Conservation (phyloP, 495 filamentous ascomycete genomes). For the Apodospora peruviana region DNA sequence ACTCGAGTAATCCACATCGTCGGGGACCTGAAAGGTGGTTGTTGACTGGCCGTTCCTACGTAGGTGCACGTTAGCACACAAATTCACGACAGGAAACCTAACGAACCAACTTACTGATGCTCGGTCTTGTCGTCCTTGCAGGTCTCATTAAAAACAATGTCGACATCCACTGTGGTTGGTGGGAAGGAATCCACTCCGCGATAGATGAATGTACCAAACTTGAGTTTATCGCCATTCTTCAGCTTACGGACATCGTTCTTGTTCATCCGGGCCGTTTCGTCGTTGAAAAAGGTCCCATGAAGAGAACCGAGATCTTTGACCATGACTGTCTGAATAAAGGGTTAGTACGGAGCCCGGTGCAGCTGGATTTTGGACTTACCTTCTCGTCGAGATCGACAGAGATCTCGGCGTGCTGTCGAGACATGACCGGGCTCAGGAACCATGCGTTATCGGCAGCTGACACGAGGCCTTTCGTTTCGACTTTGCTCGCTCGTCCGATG, state of each 20-base stretch:
- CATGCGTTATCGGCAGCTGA: conserved; percentile 54
- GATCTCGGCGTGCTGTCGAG: conserved; percentile 67
- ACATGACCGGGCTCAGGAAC: conserved; percentile 80
- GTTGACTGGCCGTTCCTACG: conserved; percentile 1
- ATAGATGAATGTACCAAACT: conserved; percentile 42
- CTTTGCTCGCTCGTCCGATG: conserved; percentile 37
- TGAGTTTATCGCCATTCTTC: conserved; percentile 35
- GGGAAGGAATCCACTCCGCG: conserved; percentile 32
- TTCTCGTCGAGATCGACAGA: conserved; percentile 33
- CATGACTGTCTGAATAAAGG: conserved; percentile 28
- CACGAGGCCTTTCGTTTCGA: conserved; percentile 32
- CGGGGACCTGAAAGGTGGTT: conserved; percentile 22
- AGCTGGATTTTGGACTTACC: conserved; percentile 28
- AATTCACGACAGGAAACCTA: neutral
- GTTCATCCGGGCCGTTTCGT: conserved; percentile 8
- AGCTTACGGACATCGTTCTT: conserved; percentile 8
- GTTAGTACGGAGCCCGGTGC: conserved; percentile 3
- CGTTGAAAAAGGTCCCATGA: conserved; percentile 49
- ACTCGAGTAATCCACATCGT: conserved; percentile 11
- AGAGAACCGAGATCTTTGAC: conserved; percentile 50
- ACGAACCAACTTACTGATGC: too few relatives aligned
- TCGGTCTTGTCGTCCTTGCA: too few relatives aligned
- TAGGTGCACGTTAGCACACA: neutral
- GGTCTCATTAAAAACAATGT: too few relatives aligned
- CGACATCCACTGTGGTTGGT: conserved; percentile 27